Percentiles rank a stretch among this genome's conserved stretches.
Evolutionary conservation across 257 asterid species (phyloP).

Genomic region (Leptodermis oblonga): DNA sequence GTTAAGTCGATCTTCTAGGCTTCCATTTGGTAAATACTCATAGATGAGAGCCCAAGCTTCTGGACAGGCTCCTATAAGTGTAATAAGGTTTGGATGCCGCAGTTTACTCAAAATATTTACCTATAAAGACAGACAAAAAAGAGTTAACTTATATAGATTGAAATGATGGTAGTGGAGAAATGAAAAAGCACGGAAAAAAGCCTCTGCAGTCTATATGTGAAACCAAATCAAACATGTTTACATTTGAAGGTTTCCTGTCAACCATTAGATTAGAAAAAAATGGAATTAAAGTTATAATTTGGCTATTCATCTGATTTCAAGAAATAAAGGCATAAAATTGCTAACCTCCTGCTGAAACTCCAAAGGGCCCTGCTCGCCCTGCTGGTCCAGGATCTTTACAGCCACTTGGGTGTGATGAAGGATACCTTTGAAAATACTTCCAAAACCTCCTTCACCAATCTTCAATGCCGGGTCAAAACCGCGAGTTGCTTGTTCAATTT

Average conservation of each 20-base stretch:
- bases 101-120: conserved; percentile 72
- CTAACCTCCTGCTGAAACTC: conserved; percentile 89
- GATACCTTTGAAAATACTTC: conserved; percentile 64
- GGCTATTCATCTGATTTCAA: background rate
- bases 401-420: conserved; percentile 83
- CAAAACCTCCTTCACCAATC: conserved; percentile 91
- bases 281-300: no score
- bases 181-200: background rate
- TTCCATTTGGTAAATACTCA: conserved; percentile 85
- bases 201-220: background rate
- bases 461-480: conserved; percentile 52
- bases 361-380: conserved; percentile 71
- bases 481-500: conserved; percentile 73
- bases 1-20: conserved; percentile 86
- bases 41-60: conserved; percentile 74
- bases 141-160: background rate
- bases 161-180: background rate
- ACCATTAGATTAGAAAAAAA: background rate
- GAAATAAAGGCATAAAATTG: background rate
- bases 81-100: conserved; percentile 89
- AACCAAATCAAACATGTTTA: background rate
- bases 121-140: conserved; percentile 28
- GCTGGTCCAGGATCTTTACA: conserved; percentile 61
- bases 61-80: conserved; percentile 87
- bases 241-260: background rate